These are phyloP conservation scores for Salvia splendens DNA, from an alignment of 257 asterid species.

Conservation along the genomic window DNA sequence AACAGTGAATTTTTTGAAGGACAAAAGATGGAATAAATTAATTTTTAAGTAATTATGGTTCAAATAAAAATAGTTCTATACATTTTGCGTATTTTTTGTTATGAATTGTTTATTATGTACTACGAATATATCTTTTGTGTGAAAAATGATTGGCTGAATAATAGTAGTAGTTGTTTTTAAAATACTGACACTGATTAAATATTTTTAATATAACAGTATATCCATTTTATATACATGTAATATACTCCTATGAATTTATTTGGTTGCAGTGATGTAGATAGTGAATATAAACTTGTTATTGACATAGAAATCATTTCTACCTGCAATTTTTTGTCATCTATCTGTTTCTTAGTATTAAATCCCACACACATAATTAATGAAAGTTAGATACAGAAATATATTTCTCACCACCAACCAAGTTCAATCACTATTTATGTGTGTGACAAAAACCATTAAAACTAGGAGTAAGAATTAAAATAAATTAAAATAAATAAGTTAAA, in stretches of 20 bases:
- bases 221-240: not conserved
- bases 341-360: not conserved
- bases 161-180: no score
- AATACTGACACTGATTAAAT: no score
- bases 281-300: not conserved
- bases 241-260: not conserved
- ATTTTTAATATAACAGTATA: no score
- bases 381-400: not conserved
- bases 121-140: no score
- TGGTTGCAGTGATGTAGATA: not conserved
- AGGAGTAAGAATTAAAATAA: not conserved
- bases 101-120: no score
- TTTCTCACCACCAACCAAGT: no score
- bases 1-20: no score
- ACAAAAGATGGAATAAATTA: no score
- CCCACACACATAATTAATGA: constrained; percentile 2
- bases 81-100: no score
- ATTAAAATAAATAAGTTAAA: not conserved
- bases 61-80: no score
- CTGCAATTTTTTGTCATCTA: not conserved
- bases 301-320: not conserved
- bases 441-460: not conserved
- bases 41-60: no score
- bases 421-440: not conserved
- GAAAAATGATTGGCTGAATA: no score